A percentile compares a stretch with the other conserved stretches of the same genome.
Evolutionary conservation across 306 rosid genomes (phyloP).

Genomic region (Sesbania bispinosa): DNA sequence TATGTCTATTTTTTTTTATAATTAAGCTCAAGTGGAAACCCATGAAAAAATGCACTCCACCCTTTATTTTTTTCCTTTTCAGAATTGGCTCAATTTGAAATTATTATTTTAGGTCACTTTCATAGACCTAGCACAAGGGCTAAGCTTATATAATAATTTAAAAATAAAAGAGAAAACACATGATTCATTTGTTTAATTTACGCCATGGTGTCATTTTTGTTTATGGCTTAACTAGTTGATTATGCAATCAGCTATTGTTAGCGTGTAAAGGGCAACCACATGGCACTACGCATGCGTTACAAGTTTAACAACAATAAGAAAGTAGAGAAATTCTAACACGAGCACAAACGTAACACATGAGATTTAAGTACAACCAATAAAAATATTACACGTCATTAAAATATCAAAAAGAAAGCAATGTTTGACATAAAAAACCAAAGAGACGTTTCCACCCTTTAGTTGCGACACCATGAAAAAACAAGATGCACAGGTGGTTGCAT

Average conservation of each 20-base stretch:
- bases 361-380: no score
- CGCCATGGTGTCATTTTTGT: not conserved
- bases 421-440: no score
- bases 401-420: no score
- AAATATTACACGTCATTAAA: no score
- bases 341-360: no score
- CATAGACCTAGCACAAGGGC: constrained; percentile 31
- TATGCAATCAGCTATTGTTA: constrained; percentile 15
- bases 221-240: constrained; percentile 17
- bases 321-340: no score
- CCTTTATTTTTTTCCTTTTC: not conserved
- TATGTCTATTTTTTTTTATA: not conserved
- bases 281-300: constrained; percentile 28
- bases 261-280: constrained; percentile 19
- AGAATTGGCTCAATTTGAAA: not conserved
- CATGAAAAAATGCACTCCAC: constrained; percentile 10
- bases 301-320: not conserved
- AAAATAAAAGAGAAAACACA: not conserved
- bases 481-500: no score
- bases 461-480: no score
- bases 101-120: constrained; percentile 22
- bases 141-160: not conserved
- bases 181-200: constrained; percentile 5
- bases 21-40: constrained; percentile 33
- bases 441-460: no score